Conservation (phyloP, 305 asterid species). For the Fraxinus baroniana region DNA sequence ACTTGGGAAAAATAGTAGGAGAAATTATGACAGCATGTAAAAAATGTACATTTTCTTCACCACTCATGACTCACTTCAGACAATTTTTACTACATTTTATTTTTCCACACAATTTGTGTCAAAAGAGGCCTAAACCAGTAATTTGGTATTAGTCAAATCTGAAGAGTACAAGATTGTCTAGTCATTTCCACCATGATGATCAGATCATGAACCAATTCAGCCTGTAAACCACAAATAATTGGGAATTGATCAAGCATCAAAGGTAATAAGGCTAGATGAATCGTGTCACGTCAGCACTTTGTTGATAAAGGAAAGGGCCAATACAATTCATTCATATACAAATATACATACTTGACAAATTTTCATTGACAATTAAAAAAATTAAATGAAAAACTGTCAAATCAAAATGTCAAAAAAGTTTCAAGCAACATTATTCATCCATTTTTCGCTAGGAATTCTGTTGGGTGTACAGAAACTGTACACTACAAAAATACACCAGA, state of each 20-base stretch:
- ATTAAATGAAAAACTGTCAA: too few species aligned
- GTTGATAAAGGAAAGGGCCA: too few species aligned
- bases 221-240: neutral
- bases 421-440: too few species aligned
- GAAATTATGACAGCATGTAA: neutral
- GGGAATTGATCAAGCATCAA: neutral
- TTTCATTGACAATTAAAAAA: too few species aligned
- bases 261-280: neutral
- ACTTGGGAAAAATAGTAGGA: neutral
- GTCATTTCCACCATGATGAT: neutral
- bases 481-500: too few species aligned
- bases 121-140: neutral
- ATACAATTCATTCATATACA: too few species aligned
- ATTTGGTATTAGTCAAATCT: neutral
- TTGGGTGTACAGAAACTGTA: too few species aligned
- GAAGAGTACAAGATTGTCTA: neutral
- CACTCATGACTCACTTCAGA: neutral
- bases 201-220: neutral
- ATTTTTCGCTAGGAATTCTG: too few species aligned
- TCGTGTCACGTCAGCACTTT: too few species aligned
- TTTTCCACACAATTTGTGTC: neutral
- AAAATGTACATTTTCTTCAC: neutral
- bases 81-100: neutral
- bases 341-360: too few species aligned
- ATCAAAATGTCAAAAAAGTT: too few species aligned